These are phyloP conservation scores for Solanum chilense DNA, from an alignment of 257 asterid genomes.

Conservation along the genomic window DNA sequence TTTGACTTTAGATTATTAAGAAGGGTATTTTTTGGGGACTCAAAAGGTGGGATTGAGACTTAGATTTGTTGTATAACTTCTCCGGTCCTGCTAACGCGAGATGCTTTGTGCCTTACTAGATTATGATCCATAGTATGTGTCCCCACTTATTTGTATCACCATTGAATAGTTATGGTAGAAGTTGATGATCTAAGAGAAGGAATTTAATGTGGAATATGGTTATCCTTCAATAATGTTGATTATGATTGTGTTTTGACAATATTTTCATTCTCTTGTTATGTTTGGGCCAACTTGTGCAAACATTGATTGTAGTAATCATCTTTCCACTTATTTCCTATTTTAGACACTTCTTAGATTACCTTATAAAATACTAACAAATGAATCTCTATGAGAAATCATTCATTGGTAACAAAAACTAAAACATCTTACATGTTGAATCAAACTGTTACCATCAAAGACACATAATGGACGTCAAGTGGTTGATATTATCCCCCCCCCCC, in stretches of 20 bases:
- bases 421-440: background rate
- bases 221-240: background rate
- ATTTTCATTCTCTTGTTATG: background rate
- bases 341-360: background rate
- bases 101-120: background rate
- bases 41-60: background rate
- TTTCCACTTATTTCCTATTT: background rate
- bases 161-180: background rate
- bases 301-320: background rate
- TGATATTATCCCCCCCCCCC: too few relatives aligned
- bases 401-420: background rate
- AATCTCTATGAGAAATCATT: background rate
- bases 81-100: background rate
- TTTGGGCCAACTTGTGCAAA: background rate
- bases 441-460: background rate
- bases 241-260: background rate
- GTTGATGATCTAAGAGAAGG: background rate
- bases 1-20: constrained; percentile 4
- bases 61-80: background rate
- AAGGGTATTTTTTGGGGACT: background rate
- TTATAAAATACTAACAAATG: background rate
- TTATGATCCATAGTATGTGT: background rate
- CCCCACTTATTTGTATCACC: background rate
- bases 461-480: too few relatives aligned
- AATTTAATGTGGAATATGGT: background rate